Base-by-base conservation (phyloP, 768 basidiomycete genomes). In the Boletus tomentosulus region DNA sequence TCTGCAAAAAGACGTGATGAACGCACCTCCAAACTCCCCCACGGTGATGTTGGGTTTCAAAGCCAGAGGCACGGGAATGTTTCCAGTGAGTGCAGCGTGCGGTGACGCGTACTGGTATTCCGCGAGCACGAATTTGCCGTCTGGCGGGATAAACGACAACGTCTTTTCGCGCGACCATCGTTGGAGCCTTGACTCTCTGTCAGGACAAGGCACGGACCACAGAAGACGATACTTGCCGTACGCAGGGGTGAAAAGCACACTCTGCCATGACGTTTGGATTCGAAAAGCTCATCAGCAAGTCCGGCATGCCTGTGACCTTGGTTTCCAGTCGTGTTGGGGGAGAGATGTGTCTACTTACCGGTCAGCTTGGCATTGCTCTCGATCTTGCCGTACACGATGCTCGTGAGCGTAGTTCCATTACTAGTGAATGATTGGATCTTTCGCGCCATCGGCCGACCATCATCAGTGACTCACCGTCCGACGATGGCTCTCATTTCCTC, bases 131-230 rank as follows among this genome's bases (percentile, higher is more conserved):
- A 97, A 98, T 48, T 81, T 81, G 3, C 95, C 94, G 62, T 98
- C 95, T 5, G 95, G 95, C 6, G 95, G 95, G 22, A 98, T 82
- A 66, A 98, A 98, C 2, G 95, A 96, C 39, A 98, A 73, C 1
- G 78, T 71, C 62, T 82, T 86, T 63, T 90, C 85, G 37, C 84
- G 82, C 24, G 78, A 74, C 88, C 92, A 97, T 52, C 85, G 84
- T 62, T 82, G 85, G 25, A 95, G 74, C 35, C 93, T 95, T 59
- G 27, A 8, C 33, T 31, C 43, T 48, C 51, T 27, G 56, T 57
- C 51, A 59, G 38, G 10, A 58, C 33, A 39, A 43, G 30, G 19
- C 27, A 43, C 19, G 24, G 49, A 38, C 44, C 38, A 41, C 50
- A 31, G 38, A 2, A 4, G 28, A 47, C 33, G 24, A 51, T 15